phyloP scores from a whole-genome alignment of 805 yeast species.

The Cephaloascus fragrans region DNA sequence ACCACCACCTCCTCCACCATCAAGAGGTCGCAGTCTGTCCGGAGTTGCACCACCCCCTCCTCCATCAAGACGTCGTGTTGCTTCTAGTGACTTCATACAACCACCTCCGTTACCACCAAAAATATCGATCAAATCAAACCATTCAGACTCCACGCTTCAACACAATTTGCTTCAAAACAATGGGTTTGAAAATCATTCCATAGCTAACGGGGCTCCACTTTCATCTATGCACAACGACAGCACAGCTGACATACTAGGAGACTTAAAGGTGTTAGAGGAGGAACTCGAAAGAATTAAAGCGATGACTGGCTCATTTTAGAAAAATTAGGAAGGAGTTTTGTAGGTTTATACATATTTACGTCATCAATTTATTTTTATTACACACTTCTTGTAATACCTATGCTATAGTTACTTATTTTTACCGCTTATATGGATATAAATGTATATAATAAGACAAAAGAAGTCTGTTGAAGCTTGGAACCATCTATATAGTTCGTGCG shows the following conservation, averaged over 20 bases:
- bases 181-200: slow-evolving; percentile 1
- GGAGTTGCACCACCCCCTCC: slow-evolving; percentile 7
- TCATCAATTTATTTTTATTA: too few relatives aligned
- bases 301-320: slow-evolving; percentile 21
- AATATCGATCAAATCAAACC: slow-evolving; percentile 6
- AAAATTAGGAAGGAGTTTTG: too few relatives aligned
- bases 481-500: too few relatives aligned
- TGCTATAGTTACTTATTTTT: too few relatives aligned
- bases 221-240: slow-evolving; percentile 14
- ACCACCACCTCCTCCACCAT: slow-evolving; percentile 30
- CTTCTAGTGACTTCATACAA: slow-evolving; percentile 1
- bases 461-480: too few relatives aligned
- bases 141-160: slow-evolving; percentile 1
- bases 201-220: background rate
- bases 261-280: slow-evolving; percentile 55
- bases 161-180: too few relatives aligned
- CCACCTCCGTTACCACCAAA: slow-evolving; percentile 22
- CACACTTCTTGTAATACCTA: too few relatives aligned
- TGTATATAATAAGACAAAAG: too few relatives aligned
- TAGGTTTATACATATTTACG: too few relatives aligned
- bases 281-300: slow-evolving; percentile 53
- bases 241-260: slow-evolving; percentile 49
- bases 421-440: too few relatives aligned
- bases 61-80: slow-evolving; percentile 5
- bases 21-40: slow-evolving; percentile 18